Base-by-base conservation (phyloP, 371 early-diverging fungal genomes). In the Rhizopus arrhizus region DNA sequence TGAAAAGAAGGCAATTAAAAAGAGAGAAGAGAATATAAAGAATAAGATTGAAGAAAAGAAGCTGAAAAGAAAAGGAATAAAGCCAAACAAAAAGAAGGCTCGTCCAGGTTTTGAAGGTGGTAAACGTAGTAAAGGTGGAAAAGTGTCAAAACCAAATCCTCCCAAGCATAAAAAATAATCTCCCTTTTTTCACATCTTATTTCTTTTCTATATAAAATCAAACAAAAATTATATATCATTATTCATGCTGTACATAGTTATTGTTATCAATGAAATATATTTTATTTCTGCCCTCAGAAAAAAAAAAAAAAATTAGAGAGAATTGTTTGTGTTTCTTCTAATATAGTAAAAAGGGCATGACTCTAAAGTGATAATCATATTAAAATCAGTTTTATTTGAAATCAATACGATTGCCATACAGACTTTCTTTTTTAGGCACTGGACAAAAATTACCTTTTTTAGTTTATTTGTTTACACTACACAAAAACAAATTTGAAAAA, bases 11-110 rank as follows among this genome's bases (percentile, higher is more conserved):
- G 80, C 84, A 60, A 83, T 87, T 62, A 76, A 89, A 78, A 91
- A 86, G 81, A 48, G 48, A 48, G 48, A 48, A 48, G 48, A 48
- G 28, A 48, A 48, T 68, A 85, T 86, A 68, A 83, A 82, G 68
- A 73, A 73, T 57, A 80, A 75, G 58, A 77, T 83, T 40, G 91
- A 94, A 22, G 85, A 75, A 32, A 92, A 90, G 74, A 91, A 90
- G 76, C 84, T 85, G 58, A 84, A 77, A 67, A 79, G 74, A 64
- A 73, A 68, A 68, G 86, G 89, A 62, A 83, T 82, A 6, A 80
- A 78, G 42, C 76, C 71, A 64, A 71, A 51, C 57, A 56, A 59
- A 9, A 69, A 73, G 60, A 78, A 81, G 41, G 69, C 78, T 38
- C 74, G 81, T 34, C 81, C 71, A 53, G 81, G 81, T 0, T 80